Base-by-base conservation (phyloP, 257 asterid species). In the Orobanche coerulescens region DNA sequence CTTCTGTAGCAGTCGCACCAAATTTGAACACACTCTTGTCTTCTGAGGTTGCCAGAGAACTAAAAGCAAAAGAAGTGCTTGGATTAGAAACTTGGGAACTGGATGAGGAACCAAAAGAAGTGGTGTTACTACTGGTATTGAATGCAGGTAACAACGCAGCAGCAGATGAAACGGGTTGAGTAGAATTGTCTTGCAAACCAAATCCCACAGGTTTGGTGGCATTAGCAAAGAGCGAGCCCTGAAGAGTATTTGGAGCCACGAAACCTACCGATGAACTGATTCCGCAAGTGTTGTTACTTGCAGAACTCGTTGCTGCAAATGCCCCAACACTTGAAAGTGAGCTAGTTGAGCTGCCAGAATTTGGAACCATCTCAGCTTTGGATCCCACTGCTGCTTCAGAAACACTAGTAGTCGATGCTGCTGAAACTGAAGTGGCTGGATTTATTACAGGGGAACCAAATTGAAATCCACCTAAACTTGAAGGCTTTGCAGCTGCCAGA, bases 371-470 rank as follows among this genome's bases (percentile, higher is more conserved):
- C 46, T 73, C 84, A 6, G 55, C 8, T 34, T 67, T 73, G 36
- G 60, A 55, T 16, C 49, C 36, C 60, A 26, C 73, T 47, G 65
- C 51, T 20, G 53, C 61, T 59, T 66, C 82, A 20, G 78, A 37
- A 18, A 60, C 46, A 50, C 68, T 59, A 65, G 74, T 22, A 7
- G 79, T 48, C 54, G 85, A 34, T 71, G 78, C 65, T 14, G 72
- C 62, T 66, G 88, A 69, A 55, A 62, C 67, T 28, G 57, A 28
- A 60, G 68, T 28, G 22, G 80, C 49, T 28, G 69, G 61, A 61
- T 68, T 74, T 18, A 25, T 74, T 18, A 25, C 55, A 31, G 84
- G 39, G 58, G 78, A 62, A 67, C 84, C 82, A 65, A 68, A 73
- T 69, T 76, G 61, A 62, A 48, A 54, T 26, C 9, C 75, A 62